Conservation (phyloP, 768 basidiomycete species). For the Suillus subluteus region DNA sequence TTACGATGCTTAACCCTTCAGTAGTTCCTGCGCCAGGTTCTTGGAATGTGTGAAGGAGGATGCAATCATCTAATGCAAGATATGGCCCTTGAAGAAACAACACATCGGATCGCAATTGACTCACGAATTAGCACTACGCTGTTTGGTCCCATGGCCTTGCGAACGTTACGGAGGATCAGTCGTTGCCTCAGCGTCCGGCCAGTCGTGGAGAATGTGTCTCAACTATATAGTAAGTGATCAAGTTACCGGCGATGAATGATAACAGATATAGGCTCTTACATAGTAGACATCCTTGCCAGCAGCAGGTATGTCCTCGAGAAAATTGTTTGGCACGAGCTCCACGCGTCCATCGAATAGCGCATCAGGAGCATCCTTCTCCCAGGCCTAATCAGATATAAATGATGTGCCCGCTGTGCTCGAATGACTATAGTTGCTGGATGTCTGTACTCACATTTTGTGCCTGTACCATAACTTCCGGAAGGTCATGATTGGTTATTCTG, state of each 20-base stretch:
- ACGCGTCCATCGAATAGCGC: slow-evolving; percentile 21
- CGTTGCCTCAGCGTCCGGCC: slow-evolving; percentile 37
- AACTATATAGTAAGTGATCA: slow-evolving; percentile 17
- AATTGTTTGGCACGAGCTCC: slow-evolving; percentile 24
- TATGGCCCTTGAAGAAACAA: background rate
- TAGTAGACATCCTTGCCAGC: slow-evolving; percentile 28
- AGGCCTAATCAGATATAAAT: slow-evolving; percentile 7
- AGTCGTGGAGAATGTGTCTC: slow-evolving; percentile 39
- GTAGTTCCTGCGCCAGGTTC: slow-evolving; percentile 5
- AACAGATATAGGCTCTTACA: slow-evolving; percentile 12
- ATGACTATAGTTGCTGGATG: background rate
- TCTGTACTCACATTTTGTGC: slow-evolving; percentile 23
- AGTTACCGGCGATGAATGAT: background rate
- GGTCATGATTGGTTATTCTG: slow-evolving; percentile 31
- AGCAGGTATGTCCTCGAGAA: slow-evolving; percentile 23
- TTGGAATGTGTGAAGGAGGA: slow-evolving; percentile 19
- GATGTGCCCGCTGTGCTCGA: slow-evolving; percentile 5
- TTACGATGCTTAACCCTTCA: background rate
- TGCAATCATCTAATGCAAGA: slow-evolving; percentile 24
- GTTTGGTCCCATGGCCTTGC: slow-evolving; percentile 29
- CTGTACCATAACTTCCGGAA: slow-evolving; percentile 30
- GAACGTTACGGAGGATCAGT: slow-evolving; percentile 34
- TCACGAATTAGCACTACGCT: slow-evolving; percentile 39
- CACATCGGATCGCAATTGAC: slow-evolving; percentile 8
- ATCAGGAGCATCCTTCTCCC: slow-evolving; percentile 23